These are phyloP conservation scores for Silene noctiflora DNA, from an alignment of 179 eudicot species.

Conservation along the genomic window DNA sequence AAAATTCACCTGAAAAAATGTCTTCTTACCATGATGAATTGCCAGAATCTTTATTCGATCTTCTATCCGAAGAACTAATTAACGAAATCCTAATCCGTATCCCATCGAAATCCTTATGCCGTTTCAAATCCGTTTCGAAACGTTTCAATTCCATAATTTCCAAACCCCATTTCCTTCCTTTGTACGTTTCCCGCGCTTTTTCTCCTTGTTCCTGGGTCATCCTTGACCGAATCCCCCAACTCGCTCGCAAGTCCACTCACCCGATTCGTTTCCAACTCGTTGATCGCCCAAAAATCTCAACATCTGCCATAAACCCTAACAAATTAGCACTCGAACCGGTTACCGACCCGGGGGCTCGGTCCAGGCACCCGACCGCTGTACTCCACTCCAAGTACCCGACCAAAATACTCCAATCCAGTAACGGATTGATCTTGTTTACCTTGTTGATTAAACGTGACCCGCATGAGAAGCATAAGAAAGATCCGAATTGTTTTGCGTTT, in stretches of 20 bases:
- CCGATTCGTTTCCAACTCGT: background rate
- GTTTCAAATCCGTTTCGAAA: constrained; percentile 28
- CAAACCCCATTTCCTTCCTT: constrained; percentile 2
- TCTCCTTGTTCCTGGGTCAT: background rate
- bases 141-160: constrained; percentile 12
- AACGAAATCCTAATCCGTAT: constrained; percentile 19
- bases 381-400: too few relatives aligned
- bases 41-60: too few relatives aligned
- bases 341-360: too few relatives aligned
- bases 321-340: background rate
- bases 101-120: constrained; percentile 19
- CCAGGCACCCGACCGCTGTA: too few relatives aligned
- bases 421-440: too few relatives aligned
- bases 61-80: background rate
- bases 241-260: background rate
- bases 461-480: too few relatives aligned
- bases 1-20: too few relatives aligned
- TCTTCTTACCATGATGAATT: too few relatives aligned
- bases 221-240: constrained; percentile 4
- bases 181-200: background rate
- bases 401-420: too few relatives aligned
- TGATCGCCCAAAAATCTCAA: background rate
- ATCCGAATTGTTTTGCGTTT: too few relatives aligned
- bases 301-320: background rate
- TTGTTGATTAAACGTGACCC: too few relatives aligned